Percentiles rank a stretch among this genome's conserved stretches.
These are phyloP conservation scores for Pichia sp. DNA, from an alignment of 1,139 yeast genomes.

Conservation along the genomic window DNA sequence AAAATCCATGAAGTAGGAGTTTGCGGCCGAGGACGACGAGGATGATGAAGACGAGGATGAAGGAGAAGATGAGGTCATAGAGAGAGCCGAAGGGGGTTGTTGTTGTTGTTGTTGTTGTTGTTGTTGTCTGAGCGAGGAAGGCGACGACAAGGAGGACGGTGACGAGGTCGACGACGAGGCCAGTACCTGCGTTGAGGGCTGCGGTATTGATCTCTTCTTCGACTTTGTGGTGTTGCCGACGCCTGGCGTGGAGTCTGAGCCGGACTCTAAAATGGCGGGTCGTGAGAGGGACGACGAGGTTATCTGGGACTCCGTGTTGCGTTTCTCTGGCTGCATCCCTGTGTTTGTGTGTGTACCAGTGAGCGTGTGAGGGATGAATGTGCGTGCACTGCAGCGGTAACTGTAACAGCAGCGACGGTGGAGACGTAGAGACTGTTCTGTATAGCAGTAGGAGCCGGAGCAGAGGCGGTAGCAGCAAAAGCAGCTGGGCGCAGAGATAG, in stretches of 20 bases:
- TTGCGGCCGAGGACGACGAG: constrained; percentile 1
- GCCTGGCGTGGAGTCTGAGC: not conserved
- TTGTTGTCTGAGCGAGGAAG: not conserved
- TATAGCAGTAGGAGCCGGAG: too few species aligned
- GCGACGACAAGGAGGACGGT: not conserved
- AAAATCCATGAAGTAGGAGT: constrained; percentile 3
- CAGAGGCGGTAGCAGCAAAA: too few species aligned
- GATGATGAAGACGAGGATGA: not conserved
- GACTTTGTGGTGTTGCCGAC: not conserved
- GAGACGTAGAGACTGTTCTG: too few species aligned
- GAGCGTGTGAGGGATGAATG: too few species aligned
- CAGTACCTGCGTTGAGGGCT: not conserved
- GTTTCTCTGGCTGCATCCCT: constrained; percentile 18
- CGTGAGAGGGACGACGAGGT: not conserved
- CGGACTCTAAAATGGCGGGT: constrained; percentile 1
- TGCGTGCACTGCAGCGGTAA: not conserved
- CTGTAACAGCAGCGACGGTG: not conserved
- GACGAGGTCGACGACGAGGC: not conserved
- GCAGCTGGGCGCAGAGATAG: too few species aligned
- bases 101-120: not conserved
- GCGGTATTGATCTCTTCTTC: not conserved
- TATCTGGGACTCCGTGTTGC: not conserved
- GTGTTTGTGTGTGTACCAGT: constrained; percentile 10
- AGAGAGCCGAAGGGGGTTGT: not conserved
- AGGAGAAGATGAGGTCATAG: not conserved